Base-by-base conservation (phyloP, 441 rosid genomes). In the Adansonia gregorii region DNA sequence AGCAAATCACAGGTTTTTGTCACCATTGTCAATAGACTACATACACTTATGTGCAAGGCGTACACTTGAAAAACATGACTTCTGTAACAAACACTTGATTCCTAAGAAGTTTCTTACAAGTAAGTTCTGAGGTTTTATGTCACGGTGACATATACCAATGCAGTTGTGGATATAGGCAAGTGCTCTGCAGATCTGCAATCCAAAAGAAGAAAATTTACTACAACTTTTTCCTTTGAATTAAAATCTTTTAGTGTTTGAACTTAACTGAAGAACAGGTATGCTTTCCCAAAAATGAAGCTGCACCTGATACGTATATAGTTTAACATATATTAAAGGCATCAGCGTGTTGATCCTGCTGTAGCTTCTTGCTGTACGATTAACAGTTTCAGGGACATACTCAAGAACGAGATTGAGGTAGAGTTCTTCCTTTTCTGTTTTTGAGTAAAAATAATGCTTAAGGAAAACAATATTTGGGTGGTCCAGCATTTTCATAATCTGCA, bases 71-170 rank as follows among this genome's bases (percentile, higher is more conserved):
- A 70, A 51, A 24, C 11, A 12, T 46, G 43, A 58, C 17, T 46
- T 67, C 64, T 51, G 46, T 66, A 10, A 66, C 35, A 80, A 56
- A 31, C 41, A 7, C 17, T 49, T 70, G 39, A 24, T 51, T 69
- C 46, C 45, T 67, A 58, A 75, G 59, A 78, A 51, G 74, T 43
- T 74, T 56, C 93, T 90, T 82, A 93, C 98, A 20, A 94, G 92
- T 85, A 93, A 86, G 88, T 94, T 94, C 81, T 94, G 98, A 82
- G 98, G 98, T 85, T 94, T 94, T 81, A 94, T 94, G 82, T 94
- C 98, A 76, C 98, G 95, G 81, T 93, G 98, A 86, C 98, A 94
- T 76, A 94, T 91, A 67, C 97, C 98, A 76, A 93, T 90, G 83
- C 92, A 89, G 70, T 90, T 89, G 83, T 94, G 98, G 75, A 94